A percentile compares a stretch with the other conserved stretches of the same genome.
phyloP scores from a whole-genome alignment of 2,329 filamentous ascomycete genomes.

The Coniochaeta prunicola region DNA sequence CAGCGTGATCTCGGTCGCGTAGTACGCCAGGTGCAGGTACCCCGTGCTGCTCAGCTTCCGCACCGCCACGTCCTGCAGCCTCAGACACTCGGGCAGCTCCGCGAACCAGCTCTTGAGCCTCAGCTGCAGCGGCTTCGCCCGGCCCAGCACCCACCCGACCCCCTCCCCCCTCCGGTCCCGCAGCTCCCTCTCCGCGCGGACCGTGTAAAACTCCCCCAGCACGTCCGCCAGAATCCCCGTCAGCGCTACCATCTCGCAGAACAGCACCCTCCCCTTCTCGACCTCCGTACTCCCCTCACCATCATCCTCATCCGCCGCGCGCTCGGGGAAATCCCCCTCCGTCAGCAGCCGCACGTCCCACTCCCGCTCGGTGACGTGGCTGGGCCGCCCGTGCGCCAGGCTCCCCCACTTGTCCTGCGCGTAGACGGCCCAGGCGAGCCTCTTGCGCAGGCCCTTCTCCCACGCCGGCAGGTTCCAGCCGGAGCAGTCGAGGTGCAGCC shows the following conservation, averaged over 20 bases:
- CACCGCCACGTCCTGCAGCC: constrained; percentile 7
- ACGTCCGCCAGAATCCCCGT: constrained; percentile 45
- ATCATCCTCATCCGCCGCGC: constrained; percentile 25
- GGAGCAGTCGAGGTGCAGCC: constrained; percentile 54
- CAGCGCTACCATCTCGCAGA: constrained; percentile 42
- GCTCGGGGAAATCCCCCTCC: constrained; percentile 30
- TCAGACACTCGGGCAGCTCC: constrained; percentile 12
- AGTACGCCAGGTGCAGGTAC: constrained; percentile 42
- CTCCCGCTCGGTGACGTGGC: constrained; percentile 43
- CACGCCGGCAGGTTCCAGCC: constrained; percentile 55
- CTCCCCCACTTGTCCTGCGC: constrained; percentile 60
- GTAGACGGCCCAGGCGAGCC: constrained; percentile 57
- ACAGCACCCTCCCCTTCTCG: constrained; percentile 37
- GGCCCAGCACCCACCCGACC: constrained; percentile 11
- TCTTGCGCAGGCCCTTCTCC: constrained; percentile 54
- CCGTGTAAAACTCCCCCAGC: constrained; percentile 38
- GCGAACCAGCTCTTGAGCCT: constrained; percentile 15
- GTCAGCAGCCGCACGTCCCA: constrained; percentile 41
- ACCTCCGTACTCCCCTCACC: constrained; percentile 33
- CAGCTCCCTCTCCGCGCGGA: constrained; percentile 15
- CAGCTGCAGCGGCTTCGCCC: constrained; percentile 18
- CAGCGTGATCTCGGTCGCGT: constrained; percentile 42
- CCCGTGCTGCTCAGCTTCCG: constrained; percentile 23
- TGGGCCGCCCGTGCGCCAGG: constrained; percentile 49
- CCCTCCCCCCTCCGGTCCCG: constrained; percentile 8